Evolutionary conservation across 2,329 filamentous ascomycete genomes (phyloP), one percentile per base, ranked within the genome.

Genomic region (Sphaerostilbella broomeana): DNA sequence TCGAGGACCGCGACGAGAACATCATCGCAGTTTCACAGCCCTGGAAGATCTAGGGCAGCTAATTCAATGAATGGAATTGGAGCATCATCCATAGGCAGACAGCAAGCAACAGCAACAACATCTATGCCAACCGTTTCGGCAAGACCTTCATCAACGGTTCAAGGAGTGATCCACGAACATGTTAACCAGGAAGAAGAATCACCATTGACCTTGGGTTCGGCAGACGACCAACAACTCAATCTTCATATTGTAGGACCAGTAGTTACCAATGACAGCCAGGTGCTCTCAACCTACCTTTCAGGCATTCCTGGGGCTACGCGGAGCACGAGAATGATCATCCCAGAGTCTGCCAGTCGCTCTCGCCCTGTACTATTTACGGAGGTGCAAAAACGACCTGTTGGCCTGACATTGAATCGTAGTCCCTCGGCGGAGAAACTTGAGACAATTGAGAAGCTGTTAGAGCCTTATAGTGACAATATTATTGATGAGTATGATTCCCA

Each of bases 201-300:
- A 4, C 53, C 58, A 4, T 41, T 63, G 32, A 45, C 53, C 4
- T 36, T 59, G 8, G 50, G 49, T 6, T 55, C 60, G 16, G 53
- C 53, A 28, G 63, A 61, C 43, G 64, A 62, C 37, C 57, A 59
- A 39, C 58, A 66, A 18, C 53, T 56, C 8, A 69, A 65, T 44
- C 62, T 67, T 3, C 71, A 77, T 47, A 77, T 81, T 42, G 68
- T 81, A 36, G 75, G 77, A 0, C 76, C 76, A 0, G 72, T 75
- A 5, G 67, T 73, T 5, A 75, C 73, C 5, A 72, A 72, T 34
- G 77, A 81, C 57, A 75, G 72, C 1, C 75, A 79, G 38, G 67
- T 80, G 9, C 63, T 80, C 31, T 71, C 76, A n/a, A 69, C 75
- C 36, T 77, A 77, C 41, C 67, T 79, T 42, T 59, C 59, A 5